A percentile compares a stretch with the other conserved stretches of the same genome.
Evolutionary conservation across 345 rosid genomes (phyloP).

Genomic region (Rhizophora mangle): DNA sequence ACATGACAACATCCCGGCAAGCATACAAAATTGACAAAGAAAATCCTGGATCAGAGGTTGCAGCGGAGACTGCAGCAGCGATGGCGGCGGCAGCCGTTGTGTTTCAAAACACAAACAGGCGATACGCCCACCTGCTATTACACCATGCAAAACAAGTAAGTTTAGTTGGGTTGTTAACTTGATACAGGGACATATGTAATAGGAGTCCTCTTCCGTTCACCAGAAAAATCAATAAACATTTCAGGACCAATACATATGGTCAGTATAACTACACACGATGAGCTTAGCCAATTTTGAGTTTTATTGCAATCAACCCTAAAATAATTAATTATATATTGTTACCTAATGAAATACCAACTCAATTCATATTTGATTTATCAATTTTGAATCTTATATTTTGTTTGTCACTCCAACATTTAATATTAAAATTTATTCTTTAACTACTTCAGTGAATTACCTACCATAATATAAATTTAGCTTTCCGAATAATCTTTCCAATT

Average conservation of each 20-base stretch:
- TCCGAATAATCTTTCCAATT: neutral
- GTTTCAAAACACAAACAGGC: slow-evolving; percentile 60
- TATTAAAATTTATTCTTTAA: too few species aligned
- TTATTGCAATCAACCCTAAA: neutral
- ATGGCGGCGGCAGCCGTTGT: slow-evolving; percentile 86
- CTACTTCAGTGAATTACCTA: too few species aligned
- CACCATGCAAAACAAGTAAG: slow-evolving; percentile 64
- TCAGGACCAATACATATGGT: neutral
- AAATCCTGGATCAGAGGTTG: slow-evolving; percentile 79
- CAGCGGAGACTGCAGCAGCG: slow-evolving; percentile 81
- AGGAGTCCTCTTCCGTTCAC: slow-evolving; percentile 13
- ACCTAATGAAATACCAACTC: too few species aligned
- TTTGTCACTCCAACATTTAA: too few species aligned
- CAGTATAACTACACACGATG: neutral
- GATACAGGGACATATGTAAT: neutral
- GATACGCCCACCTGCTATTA: slow-evolving; percentile 65
- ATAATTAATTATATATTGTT: too few species aligned
- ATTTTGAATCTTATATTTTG: too few species aligned
- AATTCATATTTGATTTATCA: too few species aligned
- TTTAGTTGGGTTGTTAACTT: slow-evolving; percentile 7
- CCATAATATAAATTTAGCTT: too few species aligned
- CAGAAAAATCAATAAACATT: neutral
- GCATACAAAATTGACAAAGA: slow-evolving; percentile 66
- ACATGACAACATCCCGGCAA: slow-evolving; percentile 73
- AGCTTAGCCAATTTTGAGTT: slow-evolving; percentile 5